Base-by-base conservation (phyloP, 257 asterid species). In the Solanum sitiens region DNA sequence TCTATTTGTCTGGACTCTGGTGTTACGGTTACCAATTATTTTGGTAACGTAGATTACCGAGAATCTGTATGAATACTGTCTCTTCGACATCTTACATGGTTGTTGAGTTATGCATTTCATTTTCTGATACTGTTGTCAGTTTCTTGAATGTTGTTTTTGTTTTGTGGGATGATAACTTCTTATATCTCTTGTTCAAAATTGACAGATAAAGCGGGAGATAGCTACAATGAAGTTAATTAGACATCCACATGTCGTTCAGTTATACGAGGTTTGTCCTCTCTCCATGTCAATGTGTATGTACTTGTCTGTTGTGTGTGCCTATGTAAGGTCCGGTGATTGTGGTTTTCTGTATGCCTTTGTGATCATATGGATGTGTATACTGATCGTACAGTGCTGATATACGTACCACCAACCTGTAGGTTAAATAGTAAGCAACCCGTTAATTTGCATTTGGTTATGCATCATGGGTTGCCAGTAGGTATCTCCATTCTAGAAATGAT, bases 181-280 rank as follows among this genome's bases (percentile, higher is more conserved):
- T 47, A 30, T 44, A 30, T 16, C 18, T 15, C 42, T 80, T 27
- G 44, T 80, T 80, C 30, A 80, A 88, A 59, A 86, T 85, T 87
- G 90, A 83, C 98, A 96, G 99, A 94, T 96, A 89, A 94, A 90
- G 91, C 93, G 98, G 86, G 99, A 96, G 92, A 94, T 96, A 84
- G 98, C 98, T 10, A 96, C 99, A 4, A 94, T 96, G 98, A 96
- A 96, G 88, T 86, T 96, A 88, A 93, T 96, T 39, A 95, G 94
- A 65, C 99, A 96, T 90, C 99, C 99, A 71, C 89, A 94, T 87
- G 99, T 95, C 32, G 96, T 96, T 89, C 93, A 87, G 85, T 88
- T 96, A 71, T 88, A 91, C 30, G 99, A 96, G 99, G 99, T 96
- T 40, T 42, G 47, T 82, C 87, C 84, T 56, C 50, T 88, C 87